phyloP scores from a whole-genome alignment of 768 basidiomycete genomes.

The Cubamyces sp. region DNA sequence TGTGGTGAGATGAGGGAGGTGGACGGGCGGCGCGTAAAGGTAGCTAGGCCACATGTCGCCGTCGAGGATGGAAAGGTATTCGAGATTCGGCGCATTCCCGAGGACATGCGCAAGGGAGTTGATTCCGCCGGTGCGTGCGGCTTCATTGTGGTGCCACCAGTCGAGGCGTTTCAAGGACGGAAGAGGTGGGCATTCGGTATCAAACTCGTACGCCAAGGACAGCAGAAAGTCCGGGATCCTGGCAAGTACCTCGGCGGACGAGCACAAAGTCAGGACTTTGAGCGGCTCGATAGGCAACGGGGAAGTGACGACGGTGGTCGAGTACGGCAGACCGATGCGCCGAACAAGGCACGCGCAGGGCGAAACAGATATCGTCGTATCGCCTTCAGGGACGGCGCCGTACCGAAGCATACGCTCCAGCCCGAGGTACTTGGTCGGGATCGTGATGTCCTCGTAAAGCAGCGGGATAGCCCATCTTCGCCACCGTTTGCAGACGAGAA shows the following conservation, averaged over 20 bases:
- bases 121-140: constrained; percentile 65
- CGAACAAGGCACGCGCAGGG: constrained; percentile 46
- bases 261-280: constrained; percentile 53
- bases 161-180: constrained; percentile 63
- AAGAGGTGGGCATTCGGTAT: constrained; percentile 49
- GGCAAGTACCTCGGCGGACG: constrained; percentile 56
- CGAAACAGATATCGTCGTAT: constrained; percentile 12
- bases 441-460: constrained; percentile 57
- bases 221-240: constrained; percentile 59
- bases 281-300: constrained; percentile 41
- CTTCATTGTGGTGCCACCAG: constrained; percentile 65
- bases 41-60: constrained; percentile 41
- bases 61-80: constrained; percentile 56
- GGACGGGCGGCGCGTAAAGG: constrained; percentile 35
- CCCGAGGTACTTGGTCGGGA: constrained; percentile 39
- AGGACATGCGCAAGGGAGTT: constrained; percentile 63
- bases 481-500: constrained; percentile 64
- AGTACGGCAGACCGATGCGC: constrained; percentile 62
- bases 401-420: constrained; percentile 33
- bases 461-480: constrained; percentile 47
- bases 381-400: constrained; percentile 23
- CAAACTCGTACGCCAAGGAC: constrained; percentile 57
- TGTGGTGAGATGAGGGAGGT: constrained; percentile 52
- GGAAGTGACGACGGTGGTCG: constrained; percentile 48
- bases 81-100: constrained; percentile 53